These are phyloP conservation scores for Lyophyllum shimeji DNA, from an alignment of 768 basidiomycete genomes.

Conservation along the genomic window DNA sequence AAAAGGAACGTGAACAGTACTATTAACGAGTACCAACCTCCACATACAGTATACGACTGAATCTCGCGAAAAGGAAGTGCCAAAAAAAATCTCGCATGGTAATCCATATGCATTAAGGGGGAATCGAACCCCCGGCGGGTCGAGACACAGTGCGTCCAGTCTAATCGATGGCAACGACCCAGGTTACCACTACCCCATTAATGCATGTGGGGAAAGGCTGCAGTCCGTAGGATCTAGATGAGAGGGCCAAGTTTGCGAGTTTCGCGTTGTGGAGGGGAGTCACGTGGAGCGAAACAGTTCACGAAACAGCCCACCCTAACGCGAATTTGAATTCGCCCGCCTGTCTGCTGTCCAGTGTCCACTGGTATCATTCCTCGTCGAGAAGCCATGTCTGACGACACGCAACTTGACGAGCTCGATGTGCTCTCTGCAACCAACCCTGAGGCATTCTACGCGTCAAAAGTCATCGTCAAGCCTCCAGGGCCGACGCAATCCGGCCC, in stretches of 20 bases:
- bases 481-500: not conserved
- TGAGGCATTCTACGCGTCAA: constrained; percentile 7
- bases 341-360: not conserved
- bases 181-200: constrained; percentile 15
- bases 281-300: not conserved
- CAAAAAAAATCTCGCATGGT: too few relatives aligned
- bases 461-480: not conserved
- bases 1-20: too few relatives aligned
- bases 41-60: too few relatives aligned
- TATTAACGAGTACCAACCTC: too few relatives aligned
- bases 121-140: not conserved
- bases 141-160: too few relatives aligned
- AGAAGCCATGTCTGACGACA: not conserved
- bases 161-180: constrained; percentile 12
- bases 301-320: not conserved
- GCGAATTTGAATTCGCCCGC: not conserved
- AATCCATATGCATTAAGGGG: not conserved
- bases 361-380: not conserved
- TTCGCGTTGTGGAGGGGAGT: not conserved
- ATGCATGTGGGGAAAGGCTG: too few relatives aligned
- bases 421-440: not conserved
- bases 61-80: too few relatives aligned
- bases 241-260: too few relatives aligned
- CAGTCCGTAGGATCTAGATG: too few relatives aligned
- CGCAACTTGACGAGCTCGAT: constrained; percentile 14